phyloP scores from a whole-genome alignment of 139 green algal species.

The Tetradesmus lagerheimii region DNA sequence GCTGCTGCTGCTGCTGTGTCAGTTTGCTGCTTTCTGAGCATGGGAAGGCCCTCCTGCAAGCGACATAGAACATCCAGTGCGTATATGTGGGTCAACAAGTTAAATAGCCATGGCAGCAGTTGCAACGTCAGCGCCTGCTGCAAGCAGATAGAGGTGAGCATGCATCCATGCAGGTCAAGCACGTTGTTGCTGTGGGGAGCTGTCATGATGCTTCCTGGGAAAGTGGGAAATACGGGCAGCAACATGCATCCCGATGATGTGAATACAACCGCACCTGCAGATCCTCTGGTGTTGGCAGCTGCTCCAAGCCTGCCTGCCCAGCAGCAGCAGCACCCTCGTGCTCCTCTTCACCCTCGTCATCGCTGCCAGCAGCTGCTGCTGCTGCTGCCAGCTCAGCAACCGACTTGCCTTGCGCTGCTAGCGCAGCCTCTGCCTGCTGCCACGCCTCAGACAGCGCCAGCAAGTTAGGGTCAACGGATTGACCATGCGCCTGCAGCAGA shows the following conservation, averaged over 20 bases:
- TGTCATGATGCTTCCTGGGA: no score
- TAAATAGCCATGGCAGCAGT: no score
- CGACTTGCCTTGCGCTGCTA: slow-evolving; percentile 43
- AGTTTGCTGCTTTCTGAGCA: neutral
- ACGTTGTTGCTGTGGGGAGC: no score
- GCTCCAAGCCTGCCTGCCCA: neutral
- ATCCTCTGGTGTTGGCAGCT: neutral
- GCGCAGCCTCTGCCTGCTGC: slow-evolving; percentile 51
- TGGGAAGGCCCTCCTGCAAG: slow-evolving; percentile 57
- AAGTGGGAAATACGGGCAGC: no score
- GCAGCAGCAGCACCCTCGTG: neutral
- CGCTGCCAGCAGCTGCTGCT: neutral
- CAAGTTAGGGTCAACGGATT: slow-evolving; percentile 88
- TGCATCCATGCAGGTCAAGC: no score
- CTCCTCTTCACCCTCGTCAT: slow-evolving; percentile 34
- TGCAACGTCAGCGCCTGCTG: no score
- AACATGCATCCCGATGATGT: no score
- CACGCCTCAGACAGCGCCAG: slow-evolving; percentile 78
- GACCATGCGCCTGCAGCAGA: slow-evolving; percentile 75
- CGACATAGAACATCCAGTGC: neutral
- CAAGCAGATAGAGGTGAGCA: no score
- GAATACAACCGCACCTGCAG: slow-evolving; percentile 1
- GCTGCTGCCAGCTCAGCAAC: neutral
- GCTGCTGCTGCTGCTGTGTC: neutral
- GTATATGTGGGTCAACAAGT: no score